Evolutionary conservation across 306 rosid species (phyloP).

Genomic region (Prunus mira): DNA sequence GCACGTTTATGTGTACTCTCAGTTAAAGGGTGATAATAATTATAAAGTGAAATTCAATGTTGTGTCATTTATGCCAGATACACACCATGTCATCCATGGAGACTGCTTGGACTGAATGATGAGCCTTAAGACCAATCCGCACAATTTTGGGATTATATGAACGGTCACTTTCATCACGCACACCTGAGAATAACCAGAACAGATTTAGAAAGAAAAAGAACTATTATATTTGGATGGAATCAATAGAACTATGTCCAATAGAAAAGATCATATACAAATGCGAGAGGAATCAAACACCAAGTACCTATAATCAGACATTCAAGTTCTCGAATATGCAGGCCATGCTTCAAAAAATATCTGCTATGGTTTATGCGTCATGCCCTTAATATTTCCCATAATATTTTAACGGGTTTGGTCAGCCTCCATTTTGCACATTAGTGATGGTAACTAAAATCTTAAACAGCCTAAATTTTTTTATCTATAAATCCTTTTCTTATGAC

Average conservation of each 20-base stretch:
- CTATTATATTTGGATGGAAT: neutral
- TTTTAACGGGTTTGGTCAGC: too few relatives aligned
- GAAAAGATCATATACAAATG: neutral
- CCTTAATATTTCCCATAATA: neutral
- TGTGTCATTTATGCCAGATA: slow-evolving; percentile 16
- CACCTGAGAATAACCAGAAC: slow-evolving; percentile 48
- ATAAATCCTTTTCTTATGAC: neutral
- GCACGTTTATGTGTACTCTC: neutral
- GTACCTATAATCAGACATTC: neutral
- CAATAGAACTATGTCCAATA: neutral
- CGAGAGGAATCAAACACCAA: neutral
- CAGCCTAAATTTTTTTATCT: neutral
- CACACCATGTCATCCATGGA: slow-evolving; percentile 82
- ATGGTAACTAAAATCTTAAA: neutral
- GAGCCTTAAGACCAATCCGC: slow-evolving; percentile 84
- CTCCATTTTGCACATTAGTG: too few relatives aligned
- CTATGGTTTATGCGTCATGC: neutral
- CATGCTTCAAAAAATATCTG: neutral
- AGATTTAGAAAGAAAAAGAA: neutral
- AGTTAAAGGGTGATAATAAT: slow-evolving; percentile 10
- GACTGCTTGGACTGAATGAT: slow-evolving; percentile 85
- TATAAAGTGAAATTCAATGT: slow-evolving; percentile 13
- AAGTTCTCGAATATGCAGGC: neutral
- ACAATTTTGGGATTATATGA: slow-evolving; percentile 80
- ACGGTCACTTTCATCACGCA: slow-evolving; percentile 83